Percentiles rank a stretch among this genome's conserved stretches.
Conservation (phyloP, 768 basidiomycete species). For the Termitomyces sp. region DNA sequence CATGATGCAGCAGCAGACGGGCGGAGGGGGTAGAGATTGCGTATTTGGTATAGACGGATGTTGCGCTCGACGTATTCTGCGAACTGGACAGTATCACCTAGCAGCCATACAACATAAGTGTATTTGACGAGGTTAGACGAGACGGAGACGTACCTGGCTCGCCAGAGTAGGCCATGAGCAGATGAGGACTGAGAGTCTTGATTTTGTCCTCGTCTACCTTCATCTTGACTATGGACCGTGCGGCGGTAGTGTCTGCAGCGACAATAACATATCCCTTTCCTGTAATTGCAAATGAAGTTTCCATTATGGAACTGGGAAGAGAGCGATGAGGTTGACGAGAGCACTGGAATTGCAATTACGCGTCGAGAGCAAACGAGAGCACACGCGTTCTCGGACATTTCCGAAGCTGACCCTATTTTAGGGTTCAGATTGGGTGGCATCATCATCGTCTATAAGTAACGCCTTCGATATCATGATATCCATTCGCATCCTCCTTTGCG, state of each 20-base stretch:
- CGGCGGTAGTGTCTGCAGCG: constrained; percentile 85
- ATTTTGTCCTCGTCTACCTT: constrained; percentile 97
- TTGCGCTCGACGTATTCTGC: constrained; percentile 96
- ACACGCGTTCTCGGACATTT: constrained; percentile 16
- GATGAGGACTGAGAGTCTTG: constrained; percentile 82
- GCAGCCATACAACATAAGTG: neutral
- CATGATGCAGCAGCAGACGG: constrained; percentile 91
- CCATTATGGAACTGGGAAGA: constrained; percentile 44
- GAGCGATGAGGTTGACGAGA: neutral
- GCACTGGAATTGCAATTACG: constrained; percentile 12
- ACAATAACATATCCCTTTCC: constrained; percentile 94
- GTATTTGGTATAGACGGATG: constrained; percentile 92
- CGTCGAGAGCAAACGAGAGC: constrained; percentile 14
- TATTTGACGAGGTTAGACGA: neutral
- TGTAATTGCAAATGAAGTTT: constrained; percentile 84
- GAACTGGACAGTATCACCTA: constrained; percentile 95
- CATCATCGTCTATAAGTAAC: neutral
- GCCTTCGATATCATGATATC: neutral
- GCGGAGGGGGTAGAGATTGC: constrained; percentile 84
- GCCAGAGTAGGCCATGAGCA: constrained; percentile 93
- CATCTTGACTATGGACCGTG: constrained; percentile 95
- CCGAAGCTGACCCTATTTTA: constrained; percentile 17
- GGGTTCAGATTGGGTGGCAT: neutral
- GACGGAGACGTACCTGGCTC: constrained; percentile 63
- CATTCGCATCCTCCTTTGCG: neutral